Base-by-base conservation (phyloP, 2,329 filamentous ascomycete species). In the Cercospora janseana region DNA sequence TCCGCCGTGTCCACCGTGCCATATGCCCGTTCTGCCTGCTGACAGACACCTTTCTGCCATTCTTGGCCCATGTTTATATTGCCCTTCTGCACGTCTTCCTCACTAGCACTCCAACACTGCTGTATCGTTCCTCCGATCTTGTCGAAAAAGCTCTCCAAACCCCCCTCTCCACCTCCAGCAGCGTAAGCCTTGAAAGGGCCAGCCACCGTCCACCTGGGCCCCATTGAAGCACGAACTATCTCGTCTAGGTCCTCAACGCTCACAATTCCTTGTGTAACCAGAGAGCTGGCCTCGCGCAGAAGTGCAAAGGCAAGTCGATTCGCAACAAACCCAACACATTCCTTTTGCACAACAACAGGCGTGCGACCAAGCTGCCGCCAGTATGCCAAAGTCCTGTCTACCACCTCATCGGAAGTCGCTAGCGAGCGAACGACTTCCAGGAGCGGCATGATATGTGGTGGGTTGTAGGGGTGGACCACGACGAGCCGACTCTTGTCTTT, bases 391-490 rank as follows among this genome's bases (percentile, higher is more conserved):
- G 76, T 77, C 6, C 64, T 61, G 4, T 66, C 57, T 1, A 78
- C 63, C 1, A 72, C 65, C 1, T 64, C 60, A 0, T 63, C 28
- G 0, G 63, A 61, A 0, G 76, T 81, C 23, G 56, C 51, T 4
- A 71, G 72, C 1, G 70, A 72, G 0, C 79, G 78, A 0, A 82
- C 79, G 24, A 83, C 69, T 61, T 83, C 80, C 2, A 83, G 64
- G 1, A 83, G 60, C 0, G 80, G 80, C 77, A 83, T 81, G 46
- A 83, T 72, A 55, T 82, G 79, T 1, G 80, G 80, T 16, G 78
- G 81, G 47, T 83, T 83, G 63, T 79, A 83, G 0, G 80, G 80
- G 61, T 83, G 81, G 3, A 80, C 78, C 1, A 82, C 75, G 0
- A 82, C 54, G 2, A 83, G 61, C 2, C 79, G 66, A n/a, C 62